Evolutionary conservation across 2,329 filamentous ascomycete genomes (phyloP).

Genomic region (Colletotrichum siamense): DNA sequence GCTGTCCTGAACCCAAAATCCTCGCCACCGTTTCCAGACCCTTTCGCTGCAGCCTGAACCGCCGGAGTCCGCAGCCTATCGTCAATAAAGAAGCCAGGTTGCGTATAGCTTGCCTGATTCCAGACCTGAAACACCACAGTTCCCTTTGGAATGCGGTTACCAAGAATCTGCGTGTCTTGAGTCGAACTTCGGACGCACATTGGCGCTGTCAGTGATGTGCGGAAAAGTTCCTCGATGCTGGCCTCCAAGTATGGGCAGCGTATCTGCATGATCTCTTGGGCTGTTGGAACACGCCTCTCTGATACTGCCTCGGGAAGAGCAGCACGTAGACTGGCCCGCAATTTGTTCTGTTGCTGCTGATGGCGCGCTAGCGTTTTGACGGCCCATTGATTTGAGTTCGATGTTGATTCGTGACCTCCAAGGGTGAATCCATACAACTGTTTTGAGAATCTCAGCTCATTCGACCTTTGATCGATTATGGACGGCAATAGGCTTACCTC

Average conservation of each 20-base stretch:
- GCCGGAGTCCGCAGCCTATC: constrained; percentile 30
- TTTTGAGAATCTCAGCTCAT: not conserved
- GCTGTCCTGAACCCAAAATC: constrained; percentile 22
- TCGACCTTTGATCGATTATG: not conserved
- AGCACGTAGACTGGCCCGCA: constrained; percentile 27
- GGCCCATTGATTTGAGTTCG: constrained; percentile 27
- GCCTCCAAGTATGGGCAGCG: constrained; percentile 33
- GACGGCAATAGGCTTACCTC: constrained; percentile 28
- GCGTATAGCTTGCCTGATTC: constrained; percentile 28
- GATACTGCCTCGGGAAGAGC: constrained; percentile 19
- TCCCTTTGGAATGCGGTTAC: constrained; percentile 31
- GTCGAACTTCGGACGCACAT: constrained; percentile 28
- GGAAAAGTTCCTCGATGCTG: constrained; percentile 33
- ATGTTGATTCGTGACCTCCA: constrained; percentile 32
- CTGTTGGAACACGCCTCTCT: constrained; percentile 25
- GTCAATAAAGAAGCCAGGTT: constrained; percentile 29
- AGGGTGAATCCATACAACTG: constrained; percentile 31
- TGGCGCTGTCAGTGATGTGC: constrained; percentile 26
- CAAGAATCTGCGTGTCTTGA: constrained; percentile 31
- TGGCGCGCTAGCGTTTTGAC: constrained; percentile 25
- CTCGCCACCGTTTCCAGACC: constrained; percentile 22
- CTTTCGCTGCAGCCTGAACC: constrained; percentile 8
- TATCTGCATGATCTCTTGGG: constrained; percentile 25
- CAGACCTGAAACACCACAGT: constrained; percentile 23
- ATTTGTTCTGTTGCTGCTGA: constrained; percentile 28